Evolutionary conservation across 2,329 filamentous ascomycete genomes (phyloP), one percentile per base, ranked within the genome.

Genomic region (Aspergillus fischeri): DNA sequence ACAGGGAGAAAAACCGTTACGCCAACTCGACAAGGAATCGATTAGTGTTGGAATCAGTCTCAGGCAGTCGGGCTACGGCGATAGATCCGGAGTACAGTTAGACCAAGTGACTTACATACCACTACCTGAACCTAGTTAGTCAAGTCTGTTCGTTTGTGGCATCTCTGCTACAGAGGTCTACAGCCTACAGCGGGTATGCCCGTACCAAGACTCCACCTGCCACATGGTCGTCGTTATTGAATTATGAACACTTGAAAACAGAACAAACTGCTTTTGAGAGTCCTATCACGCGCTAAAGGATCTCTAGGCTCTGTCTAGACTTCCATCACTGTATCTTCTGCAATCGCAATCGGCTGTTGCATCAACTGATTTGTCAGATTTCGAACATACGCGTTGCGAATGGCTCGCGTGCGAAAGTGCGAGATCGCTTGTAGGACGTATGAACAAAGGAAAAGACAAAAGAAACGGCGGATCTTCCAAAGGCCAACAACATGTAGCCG

Each of bases 141-240:
- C 10, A 44, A 5, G 10, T 29, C 41, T 24, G 20, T 45, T 45
- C 8, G 42, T 24, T 20, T 45, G 8, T 24, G n/a, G 7, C n/a
- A 11, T 24, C n/a, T 32, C 14, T 38, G 14, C 32, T 45, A 45
- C 20, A 24, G n/a, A 45, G 42, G 28, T 29, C 9, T 27, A 47
- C 21, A 8, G 44, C 57, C 62, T 64, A 61, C 62, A 64, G 56
- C 66, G 69, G 69, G 65, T 67, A 62, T 70, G 67, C 66, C 70
- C 70, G 66, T 67, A 64, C 54, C 57, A 62, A 65, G 44, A 68
- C 68, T 63, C 67, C 67, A 69, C 65, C 65, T 53, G 62, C 67
- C 67, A 69, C 65, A 67, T 69, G 67, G 66, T 56, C 59, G 55
- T 35, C 6, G 5, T 38, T 17, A 38, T 17, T 38, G 32, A 38